Evolutionary conservation across 106 monocot genomes (phyloP), one percentile per base, ranked within the genome.

Genomic region (Platanthera guangdongensis): DNA sequence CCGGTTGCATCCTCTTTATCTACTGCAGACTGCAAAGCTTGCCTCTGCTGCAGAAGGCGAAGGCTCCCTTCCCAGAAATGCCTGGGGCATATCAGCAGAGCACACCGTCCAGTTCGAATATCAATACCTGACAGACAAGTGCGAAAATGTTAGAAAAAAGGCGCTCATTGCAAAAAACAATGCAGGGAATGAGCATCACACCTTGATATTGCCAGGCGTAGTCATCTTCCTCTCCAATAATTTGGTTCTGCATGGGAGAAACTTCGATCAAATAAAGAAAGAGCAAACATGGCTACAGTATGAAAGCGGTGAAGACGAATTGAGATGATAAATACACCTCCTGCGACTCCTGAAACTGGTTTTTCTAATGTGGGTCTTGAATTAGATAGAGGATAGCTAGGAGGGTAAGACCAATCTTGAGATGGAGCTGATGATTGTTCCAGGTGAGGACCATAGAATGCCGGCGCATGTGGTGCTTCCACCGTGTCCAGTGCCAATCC

Each of bases 151-250:
- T n/a, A 70, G 70, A 9, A 48, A 48, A 48, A 6, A 48, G 16
- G 46, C 5, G 9, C 18, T 50, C 21, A 7, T 51, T 3, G 51
- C 11, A 50, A 51, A 51, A 51, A 72, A 21, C 8, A 21, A 10
- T 21, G 46, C 0, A 70, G 13, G 1, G 9, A 50, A 72, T 72
- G 72, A 72, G 51, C 9, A 51, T 6, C 51, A 51, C 14, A 72
- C 51, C 72, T 18, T 51, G 46, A 72, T 72, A 72, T 0, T 51
- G 46, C 72, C 21, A 48, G n/a, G 53, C 6, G n/a, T 48, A 72
- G 51, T 83, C 72, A 95, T 86, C 89, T 86, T 32, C 88, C 83
- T 81, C 90, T 88, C 95, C 93, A 96, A 74, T 88, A 93, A 47
- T 65, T 67, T 73, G 74, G 83, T 68, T 77, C 88, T 90, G 90